Base-by-base conservation (phyloP, 345 rosid genomes). In the Eutrema yunnanense region DNA sequence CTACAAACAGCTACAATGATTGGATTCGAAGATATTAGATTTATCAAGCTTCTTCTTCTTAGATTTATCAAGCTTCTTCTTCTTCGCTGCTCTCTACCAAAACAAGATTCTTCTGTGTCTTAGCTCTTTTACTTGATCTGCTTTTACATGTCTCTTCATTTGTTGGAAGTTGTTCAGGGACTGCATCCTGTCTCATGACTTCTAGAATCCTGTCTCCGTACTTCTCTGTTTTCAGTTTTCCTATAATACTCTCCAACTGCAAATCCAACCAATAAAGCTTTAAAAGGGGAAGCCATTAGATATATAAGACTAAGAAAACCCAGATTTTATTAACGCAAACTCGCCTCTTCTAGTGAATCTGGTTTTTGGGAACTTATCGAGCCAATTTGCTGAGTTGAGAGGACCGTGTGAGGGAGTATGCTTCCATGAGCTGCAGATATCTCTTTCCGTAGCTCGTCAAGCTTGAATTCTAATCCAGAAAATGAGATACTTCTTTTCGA, bases 191-290 rank as follows among this genome's bases (percentile, higher is more conserved):
- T 48, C 77, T 85, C 59, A 50, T 67, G 27, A 89, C 84, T 79
- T 81, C 88, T 6, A 93, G 88, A 81, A 91, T 86, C 82, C 77
- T 84, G 65, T 67, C 84, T 36, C 97, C 98, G 7, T 85, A 94
- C 70, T 83, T 93, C 10, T 80, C 86, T 12, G 91, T 77, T 84
- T 94, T 91, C 67, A 94, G 49, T 71, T 86, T 94, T 67, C 98
- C 98, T 67, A 90, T 86, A 32, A 91, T 82, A 67, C 72, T 88
- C 83, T 91, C 97, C 85, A 94, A 73, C 98, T 94, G 89, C 84
- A 82, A 50, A 65, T 57, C 36, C 64, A 68, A 48, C 66, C 38
- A 62, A 13, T 3, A 42, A 43, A 72, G 56, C 12, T 72, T 71
- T 11, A 29, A 67, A 22, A 32, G 19, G 30, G 56, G 27, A 69